A percentile compares a stretch with the other conserved stretches of the same genome.
Conservation (phyloP, 441 rosid genomes). For the Omphalea diandra region DNA sequence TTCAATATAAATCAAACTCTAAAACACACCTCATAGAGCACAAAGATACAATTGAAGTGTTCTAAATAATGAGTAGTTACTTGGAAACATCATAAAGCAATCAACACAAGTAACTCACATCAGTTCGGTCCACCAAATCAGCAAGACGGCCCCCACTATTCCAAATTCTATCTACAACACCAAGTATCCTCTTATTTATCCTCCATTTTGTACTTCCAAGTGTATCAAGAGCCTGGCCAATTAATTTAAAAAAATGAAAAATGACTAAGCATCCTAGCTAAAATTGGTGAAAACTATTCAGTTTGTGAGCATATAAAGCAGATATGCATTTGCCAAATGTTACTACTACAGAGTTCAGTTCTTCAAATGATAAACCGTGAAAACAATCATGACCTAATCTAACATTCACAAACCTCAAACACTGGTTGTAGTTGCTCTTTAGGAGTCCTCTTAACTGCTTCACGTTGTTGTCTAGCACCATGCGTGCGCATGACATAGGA, state of each 20-base stretch:
- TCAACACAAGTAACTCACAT: constrained; percentile 49
- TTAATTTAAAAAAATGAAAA: constrained; percentile 18
- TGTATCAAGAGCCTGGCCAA: constrained; percentile 83
- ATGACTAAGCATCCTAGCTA: constrained; percentile 17
- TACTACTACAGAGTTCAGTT: constrained; percentile 1
- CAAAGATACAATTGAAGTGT: background rate
- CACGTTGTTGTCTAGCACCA: constrained; percentile 82
- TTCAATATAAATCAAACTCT: background rate
- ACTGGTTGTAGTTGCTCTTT: constrained; percentile 58
- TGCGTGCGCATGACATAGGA: constrained; percentile 92
- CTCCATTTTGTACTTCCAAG: constrained; percentile 97
- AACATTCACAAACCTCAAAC: constrained; percentile 63
- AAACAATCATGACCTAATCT: constrained; percentile 14
- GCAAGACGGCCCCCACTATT: constrained; percentile 79
- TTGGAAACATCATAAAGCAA: background rate
- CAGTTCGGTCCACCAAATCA: constrained; percentile 82
- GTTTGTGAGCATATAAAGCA: constrained; percentile 1
- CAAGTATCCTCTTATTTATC: constrained; percentile 79
- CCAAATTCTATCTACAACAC: constrained; percentile 86
- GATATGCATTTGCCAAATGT: constrained; percentile 4
- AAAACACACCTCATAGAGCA: constrained; percentile 20
- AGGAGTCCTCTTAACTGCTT: constrained; percentile 67
- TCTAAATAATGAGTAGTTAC: background rate
- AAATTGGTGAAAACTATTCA: constrained; percentile 14
- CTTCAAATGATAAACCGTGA: constrained; percentile 4